phyloP scores from a whole-genome alignment of 179 eudicot genomes.

The Sideroxylon spinosum region DNA sequence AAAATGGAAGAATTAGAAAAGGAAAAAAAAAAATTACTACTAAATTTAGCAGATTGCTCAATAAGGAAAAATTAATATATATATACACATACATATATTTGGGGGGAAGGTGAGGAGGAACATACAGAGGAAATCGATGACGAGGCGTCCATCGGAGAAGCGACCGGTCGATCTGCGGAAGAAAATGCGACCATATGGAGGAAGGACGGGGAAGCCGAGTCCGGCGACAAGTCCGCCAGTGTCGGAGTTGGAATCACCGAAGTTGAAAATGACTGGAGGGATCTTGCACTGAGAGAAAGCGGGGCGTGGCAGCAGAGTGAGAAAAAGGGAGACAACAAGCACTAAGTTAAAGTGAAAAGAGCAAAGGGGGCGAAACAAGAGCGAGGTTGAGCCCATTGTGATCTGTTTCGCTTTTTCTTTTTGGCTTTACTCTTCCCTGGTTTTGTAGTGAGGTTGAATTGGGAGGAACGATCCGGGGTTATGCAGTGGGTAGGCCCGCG shows the following conservation, averaged over 20 bases:
- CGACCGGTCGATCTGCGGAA: constrained; percentile 70
- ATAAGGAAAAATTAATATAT: too few relatives aligned
- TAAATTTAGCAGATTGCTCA: too few relatives aligned
- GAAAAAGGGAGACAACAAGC: not conserved
- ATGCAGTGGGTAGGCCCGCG: too few relatives aligned
- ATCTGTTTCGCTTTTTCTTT: not conserved
- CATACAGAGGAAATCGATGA: constrained; percentile 91
- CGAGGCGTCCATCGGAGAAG: constrained; percentile 84
- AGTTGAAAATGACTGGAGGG: constrained; percentile 65
- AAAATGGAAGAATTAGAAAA: too few relatives aligned
- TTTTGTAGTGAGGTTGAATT: too few relatives aligned
- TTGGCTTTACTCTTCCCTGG: too few relatives aligned
- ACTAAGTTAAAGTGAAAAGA: not conserved
- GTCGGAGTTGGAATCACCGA: constrained; percentile 96
- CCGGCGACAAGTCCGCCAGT: constrained; percentile 88
- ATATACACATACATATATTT: too few relatives aligned
- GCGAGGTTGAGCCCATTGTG: constrained; percentile 1
- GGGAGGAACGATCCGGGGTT: too few relatives aligned
- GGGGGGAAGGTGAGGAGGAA: not conserved
- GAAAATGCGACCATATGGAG: constrained; percentile 79
- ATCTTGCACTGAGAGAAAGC: constrained; percentile 25
- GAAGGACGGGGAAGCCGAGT: constrained; percentile 53
- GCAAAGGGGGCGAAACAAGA: not conserved
- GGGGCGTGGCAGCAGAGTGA: constrained; percentile 14
- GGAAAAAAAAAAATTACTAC: too few relatives aligned